Evolutionary conservation across 768 basidiomycete genomes (phyloP).

Genomic region (Pulveroboletus frians): DNA sequence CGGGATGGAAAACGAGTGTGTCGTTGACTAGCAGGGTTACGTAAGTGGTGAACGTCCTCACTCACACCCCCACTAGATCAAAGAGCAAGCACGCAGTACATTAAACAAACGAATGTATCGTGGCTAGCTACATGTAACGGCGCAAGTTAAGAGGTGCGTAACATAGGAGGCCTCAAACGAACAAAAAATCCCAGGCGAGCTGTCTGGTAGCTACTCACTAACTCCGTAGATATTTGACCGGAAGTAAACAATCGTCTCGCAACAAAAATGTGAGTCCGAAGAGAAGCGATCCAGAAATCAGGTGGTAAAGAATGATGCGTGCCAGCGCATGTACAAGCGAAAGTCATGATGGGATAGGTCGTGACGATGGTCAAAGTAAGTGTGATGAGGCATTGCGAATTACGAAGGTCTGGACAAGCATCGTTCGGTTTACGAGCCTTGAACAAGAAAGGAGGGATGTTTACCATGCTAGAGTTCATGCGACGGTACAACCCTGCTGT

Average conservation of each 20-base stretch:
- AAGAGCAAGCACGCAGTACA: background rate
- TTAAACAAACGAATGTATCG: constrained; percentile 10
- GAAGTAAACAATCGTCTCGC: constrained; percentile 5
- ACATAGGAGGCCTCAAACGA: constrained; percentile 8
- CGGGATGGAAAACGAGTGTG: too few relatives aligned
- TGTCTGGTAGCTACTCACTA: background rate
- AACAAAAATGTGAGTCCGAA: constrained; percentile 14
- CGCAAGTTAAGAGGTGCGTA: background rate
- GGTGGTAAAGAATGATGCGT: background rate
- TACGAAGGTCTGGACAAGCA: background rate
- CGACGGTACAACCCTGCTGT: too few relatives aligned
- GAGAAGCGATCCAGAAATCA: constrained; percentile 1
- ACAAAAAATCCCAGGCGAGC: constrained; percentile 6
- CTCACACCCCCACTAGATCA: background rate
- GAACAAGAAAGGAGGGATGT: background rate
- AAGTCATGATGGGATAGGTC: background rate
- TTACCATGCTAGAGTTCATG: constrained; percentile 15
- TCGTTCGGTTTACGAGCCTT: background rate
- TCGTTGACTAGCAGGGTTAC: too few relatives aligned
- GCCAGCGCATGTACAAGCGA: constrained; percentile 2
- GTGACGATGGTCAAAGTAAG: background rate
- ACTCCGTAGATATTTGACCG: constrained; percentile 3
- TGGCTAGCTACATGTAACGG: background rate
- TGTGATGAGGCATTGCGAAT: background rate
- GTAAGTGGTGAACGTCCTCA: too few relatives aligned